These are phyloP conservation scores for Maudiozyma barnettii DNA, from an alignment of 805 yeast genomes.

Conservation along the genomic window DNA sequence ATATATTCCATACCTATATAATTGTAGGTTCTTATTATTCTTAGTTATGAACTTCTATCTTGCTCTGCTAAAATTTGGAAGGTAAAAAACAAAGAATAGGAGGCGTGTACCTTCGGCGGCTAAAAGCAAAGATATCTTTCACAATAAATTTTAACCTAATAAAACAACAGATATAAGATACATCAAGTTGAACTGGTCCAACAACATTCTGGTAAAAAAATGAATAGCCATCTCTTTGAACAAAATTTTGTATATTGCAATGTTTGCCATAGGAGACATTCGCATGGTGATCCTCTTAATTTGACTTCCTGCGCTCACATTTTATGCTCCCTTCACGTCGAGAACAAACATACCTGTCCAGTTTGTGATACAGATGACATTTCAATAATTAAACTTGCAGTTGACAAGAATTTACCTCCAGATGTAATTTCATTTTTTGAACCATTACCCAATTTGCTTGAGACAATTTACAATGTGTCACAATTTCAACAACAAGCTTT, in stretches of 20 bases:
- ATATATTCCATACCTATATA: no score
- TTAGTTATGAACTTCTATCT: no score
- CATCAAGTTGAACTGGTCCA: no score
- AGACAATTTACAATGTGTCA: constrained; percentile 20
- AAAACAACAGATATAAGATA: no score
- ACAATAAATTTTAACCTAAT: background rate
- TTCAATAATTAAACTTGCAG: constrained; percentile 15
- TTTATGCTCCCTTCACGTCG: constrained; percentile 27
- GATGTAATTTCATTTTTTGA: constrained; percentile 21
- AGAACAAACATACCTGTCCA: constrained; percentile 9
- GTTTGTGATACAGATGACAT: constrained; percentile 16
- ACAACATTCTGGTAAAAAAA: no score
- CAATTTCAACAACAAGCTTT: constrained; percentile 24
- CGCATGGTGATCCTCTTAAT: constrained; percentile 17
- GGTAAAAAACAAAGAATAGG: no score
- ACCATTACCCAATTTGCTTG: constrained; percentile 20
- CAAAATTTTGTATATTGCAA: constrained; percentile 29
- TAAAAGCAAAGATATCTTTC: background rate
- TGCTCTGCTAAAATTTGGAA: no score
- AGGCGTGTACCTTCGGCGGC: background rate
- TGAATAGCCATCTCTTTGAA: constrained; percentile 7
- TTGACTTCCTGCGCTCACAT: constrained; percentile 34
- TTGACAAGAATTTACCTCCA: constrained; percentile 12
- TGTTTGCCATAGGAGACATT: constrained; percentile 24
- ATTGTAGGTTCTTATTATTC: no score